phyloP scores from a whole-genome alignment of 2,329 filamentous ascomycete genomes.

The Exophiala sp. region DNA sequence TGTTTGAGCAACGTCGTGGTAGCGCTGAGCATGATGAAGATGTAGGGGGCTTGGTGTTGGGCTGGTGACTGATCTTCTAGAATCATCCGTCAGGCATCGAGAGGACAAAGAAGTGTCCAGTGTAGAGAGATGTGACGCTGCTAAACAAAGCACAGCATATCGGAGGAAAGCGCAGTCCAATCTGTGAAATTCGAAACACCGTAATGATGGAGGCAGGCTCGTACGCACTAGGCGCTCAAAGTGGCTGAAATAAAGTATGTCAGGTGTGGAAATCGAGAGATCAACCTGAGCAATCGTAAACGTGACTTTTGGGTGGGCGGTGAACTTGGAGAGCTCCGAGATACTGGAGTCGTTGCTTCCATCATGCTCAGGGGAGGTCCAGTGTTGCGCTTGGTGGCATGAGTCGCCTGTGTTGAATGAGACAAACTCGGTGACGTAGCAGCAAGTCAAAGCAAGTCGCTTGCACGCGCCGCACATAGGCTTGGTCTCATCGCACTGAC shows the following conservation, averaged over 20 bases:
- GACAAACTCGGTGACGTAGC: conserved; percentile 4
- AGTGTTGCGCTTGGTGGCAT: neutral
- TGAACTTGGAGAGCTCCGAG: neutral
- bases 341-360: too few relatives aligned
- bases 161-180: neutral
- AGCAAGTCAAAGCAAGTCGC: conserved; percentile 4
- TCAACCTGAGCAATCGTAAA: neutral
- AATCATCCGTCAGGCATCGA: neutral
- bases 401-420: neutral
- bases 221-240: conserved; percentile 7
- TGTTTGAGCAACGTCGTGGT: conserved; percentile 2
- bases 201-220: neutral
- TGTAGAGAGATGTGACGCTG: conserved; percentile 9
- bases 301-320: too few relatives aligned
- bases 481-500: conserved; percentile 12
- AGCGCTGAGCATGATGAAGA: conserved; percentile 3
- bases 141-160: conserved; percentile 11
- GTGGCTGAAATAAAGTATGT: conserved; percentile 7
- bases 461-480: conserved; percentile 5
- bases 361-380: too few relatives aligned
- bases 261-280: neutral
- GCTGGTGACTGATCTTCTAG: conserved; percentile 5
- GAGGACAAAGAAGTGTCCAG: conserved; percentile 1
- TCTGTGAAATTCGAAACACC: neutral
- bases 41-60: conserved; percentile 4